These are phyloP conservation scores for Chenopodium formosanum DNA, from an alignment of 148 eudicot genomes.

Conservation along the genomic window DNA sequence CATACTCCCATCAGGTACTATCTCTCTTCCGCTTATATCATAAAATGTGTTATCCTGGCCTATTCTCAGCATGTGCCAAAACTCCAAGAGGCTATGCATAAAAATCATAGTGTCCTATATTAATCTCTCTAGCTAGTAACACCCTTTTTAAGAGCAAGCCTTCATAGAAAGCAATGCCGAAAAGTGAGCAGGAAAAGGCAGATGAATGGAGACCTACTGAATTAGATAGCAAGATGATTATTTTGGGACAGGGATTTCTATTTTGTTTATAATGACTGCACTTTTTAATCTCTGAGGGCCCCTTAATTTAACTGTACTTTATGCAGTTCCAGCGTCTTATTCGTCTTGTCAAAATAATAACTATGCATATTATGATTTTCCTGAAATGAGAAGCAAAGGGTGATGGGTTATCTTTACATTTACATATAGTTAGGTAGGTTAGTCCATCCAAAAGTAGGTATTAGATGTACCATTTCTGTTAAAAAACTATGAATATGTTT, in stretches of 20 bases:
- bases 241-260: background rate
- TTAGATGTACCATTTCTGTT: conserved; percentile 1
- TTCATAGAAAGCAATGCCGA: background rate
- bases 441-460: conserved; percentile 20
- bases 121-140: conserved; percentile 10
- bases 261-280: background rate
- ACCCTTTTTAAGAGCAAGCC: background rate
- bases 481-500: background rate
- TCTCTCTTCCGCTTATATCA: background rate
- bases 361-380: conserved; percentile 3
- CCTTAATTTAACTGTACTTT: background rate
- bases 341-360: background rate
- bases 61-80: background rate
- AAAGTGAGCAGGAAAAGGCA: background rate
- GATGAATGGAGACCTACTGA: background rate
- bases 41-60: background rate
- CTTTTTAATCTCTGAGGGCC: conserved; percentile 10
- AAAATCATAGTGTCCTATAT: background rate
- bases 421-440: conserved; percentile 25
- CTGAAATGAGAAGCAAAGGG: background rate
- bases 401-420: conserved; percentile 14
- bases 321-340: conserved; percentile 10
- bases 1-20: conserved; percentile 87
- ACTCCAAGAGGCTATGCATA: background rate
- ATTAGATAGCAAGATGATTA: background rate